phyloP scores from a whole-genome alignment of 75 land plant species.

The Cunninghamia lanceolata region DNA sequence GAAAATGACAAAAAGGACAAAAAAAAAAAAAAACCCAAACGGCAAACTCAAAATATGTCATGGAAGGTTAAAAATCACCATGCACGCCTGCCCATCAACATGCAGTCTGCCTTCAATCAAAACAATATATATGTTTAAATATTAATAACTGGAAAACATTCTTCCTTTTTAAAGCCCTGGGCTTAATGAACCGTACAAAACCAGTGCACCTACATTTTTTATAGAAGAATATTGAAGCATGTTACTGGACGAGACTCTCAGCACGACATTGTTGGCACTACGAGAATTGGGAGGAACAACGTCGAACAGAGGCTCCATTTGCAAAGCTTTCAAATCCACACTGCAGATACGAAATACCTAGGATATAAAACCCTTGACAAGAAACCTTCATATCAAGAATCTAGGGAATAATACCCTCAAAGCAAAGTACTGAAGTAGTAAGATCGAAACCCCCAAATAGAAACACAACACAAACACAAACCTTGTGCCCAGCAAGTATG shows the following conservation, averaged over 20 bases:
- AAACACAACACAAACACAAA: neutral
- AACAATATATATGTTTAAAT: too few relatives aligned
- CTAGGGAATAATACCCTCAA: neutral
- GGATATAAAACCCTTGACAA: neutral
- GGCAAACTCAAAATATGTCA: too few relatives aligned
- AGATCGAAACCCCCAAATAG: neutral
- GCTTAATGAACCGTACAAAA: neutral
- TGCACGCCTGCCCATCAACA: too few relatives aligned
- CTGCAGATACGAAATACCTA: constrained; percentile 17
- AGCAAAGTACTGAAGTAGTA: neutral
- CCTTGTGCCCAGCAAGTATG: constrained; percentile 6
- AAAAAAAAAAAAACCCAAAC: too few relatives aligned
- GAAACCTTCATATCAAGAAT: neutral
- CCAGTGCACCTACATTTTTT: neutral
- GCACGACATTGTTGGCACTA: constrained; percentile 36
- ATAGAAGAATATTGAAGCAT: neutral
- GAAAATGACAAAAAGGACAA: too few relatives aligned
- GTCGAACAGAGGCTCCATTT: constrained; percentile 35
- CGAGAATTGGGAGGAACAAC: constrained; percentile 48
- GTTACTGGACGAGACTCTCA: constrained; percentile 12
- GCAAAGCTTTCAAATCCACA: constrained; percentile 55
- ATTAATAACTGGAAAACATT: too few relatives aligned
- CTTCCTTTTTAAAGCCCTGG: neutral
- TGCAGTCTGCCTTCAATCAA: too few relatives aligned
- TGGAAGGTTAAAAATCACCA: too few relatives aligned